Evolutionary conservation across 2,329 filamentous ascomycete species (phyloP).

Genomic region (Cercospora sp.): DNA sequence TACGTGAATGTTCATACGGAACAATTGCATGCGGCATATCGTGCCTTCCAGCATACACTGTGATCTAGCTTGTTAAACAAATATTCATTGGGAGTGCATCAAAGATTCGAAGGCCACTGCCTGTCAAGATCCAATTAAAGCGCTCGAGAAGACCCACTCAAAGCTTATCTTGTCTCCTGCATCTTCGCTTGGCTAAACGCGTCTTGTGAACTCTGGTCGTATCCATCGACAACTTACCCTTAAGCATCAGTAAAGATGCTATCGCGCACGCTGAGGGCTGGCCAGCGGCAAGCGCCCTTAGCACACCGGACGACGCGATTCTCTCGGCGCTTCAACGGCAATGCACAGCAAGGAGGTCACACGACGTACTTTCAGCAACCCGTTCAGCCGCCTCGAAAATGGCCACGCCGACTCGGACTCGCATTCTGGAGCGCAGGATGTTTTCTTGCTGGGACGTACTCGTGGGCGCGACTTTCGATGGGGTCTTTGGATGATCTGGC

Average conservation of each 20-base stretch:
- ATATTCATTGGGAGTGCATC: background rate
- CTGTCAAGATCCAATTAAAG: background rate
- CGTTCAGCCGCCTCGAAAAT: slow-evolving; percentile 26
- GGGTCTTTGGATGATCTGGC: slow-evolving; percentile 14
- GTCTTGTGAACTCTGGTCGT: background rate
- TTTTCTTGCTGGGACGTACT: slow-evolving; percentile 28
- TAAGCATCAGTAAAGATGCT: slow-evolving; percentile 15
- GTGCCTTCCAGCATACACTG: background rate
- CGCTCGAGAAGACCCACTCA: background rate
- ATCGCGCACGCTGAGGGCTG: slow-evolving; percentile 16
- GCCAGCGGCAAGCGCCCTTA: slow-evolving; percentile 3
- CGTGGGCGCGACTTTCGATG: slow-evolving; percentile 19
- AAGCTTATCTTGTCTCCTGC: background rate
- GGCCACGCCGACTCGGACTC: slow-evolving; percentile 24
- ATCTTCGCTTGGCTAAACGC: background rate
- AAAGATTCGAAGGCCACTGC: background rate
- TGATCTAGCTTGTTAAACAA: background rate
- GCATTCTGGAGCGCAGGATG: slow-evolving; percentile 28
- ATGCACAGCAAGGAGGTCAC: slow-evolving; percentile 26
- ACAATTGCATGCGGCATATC: background rate
- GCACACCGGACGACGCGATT: slow-evolving; percentile 18
- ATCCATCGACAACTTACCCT: background rate
- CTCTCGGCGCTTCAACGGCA: slow-evolving; percentile 28
- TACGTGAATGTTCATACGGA: background rate
- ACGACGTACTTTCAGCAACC: slow-evolving; percentile 38